These are phyloP conservation scores for Alloteropsis semialata DNA, from an alignment of 176 grass and related monocot species.

Conservation along the genomic window DNA sequence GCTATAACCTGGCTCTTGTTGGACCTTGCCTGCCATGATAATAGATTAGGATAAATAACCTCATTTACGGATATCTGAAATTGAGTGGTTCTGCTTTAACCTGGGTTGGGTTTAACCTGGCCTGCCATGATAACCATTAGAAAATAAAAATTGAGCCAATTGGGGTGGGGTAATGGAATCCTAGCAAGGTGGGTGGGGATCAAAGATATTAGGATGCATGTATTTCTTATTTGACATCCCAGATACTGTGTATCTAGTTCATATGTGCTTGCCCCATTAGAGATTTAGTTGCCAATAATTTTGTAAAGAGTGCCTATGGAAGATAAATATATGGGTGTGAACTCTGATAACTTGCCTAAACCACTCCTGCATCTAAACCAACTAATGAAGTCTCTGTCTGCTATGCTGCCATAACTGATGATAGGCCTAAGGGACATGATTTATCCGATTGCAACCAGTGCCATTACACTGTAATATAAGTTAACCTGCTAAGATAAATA, in stretches of 20 bases:
- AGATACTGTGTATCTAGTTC: not conserved
- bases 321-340: not conserved
- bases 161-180: not conserved
- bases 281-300: too few species aligned
- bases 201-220: too few species aligned
- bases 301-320: too few species aligned
- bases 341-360: not conserved
- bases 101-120: not conserved
- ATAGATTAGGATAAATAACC: too few species aligned
- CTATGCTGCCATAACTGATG: not conserved
- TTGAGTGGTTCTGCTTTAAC: not conserved
- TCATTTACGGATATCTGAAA: too few species aligned
- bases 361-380: not conserved
- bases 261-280: too few species aligned
- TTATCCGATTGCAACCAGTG: not conserved
- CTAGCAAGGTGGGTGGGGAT: too few species aligned
- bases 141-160: not conserved
- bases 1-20: not conserved
- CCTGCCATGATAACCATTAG: not conserved
- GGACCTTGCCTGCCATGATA: too few species aligned
- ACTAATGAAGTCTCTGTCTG: not conserved
- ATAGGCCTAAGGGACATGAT: not conserved
- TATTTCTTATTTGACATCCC: conserved; percentile 15
- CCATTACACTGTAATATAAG: not conserved
- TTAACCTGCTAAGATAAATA: conserved; percentile 7